Percentiles rank a stretch among this genome's conserved stretches.
phyloP scores from a whole-genome alignment of 2,329 filamentous ascomycete genomes.

The Onygena corvina region DNA sequence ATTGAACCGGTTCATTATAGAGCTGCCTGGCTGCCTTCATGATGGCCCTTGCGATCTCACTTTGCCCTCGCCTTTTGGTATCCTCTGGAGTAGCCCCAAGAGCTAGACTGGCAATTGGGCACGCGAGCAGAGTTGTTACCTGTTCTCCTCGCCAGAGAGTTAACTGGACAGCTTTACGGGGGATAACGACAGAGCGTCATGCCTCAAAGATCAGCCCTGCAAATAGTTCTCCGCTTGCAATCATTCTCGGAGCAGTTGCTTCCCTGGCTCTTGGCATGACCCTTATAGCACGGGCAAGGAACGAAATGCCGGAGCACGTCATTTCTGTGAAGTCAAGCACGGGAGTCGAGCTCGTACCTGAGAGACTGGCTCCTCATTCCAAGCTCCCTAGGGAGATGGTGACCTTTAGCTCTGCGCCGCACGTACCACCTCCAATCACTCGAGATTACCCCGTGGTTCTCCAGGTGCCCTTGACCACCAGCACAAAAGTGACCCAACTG shows the following conservation, averaged over 20 bases:
- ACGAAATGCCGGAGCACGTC: slow-evolving; percentile 8
- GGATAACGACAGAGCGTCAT: slow-evolving; percentile 9
- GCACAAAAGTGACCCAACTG: slow-evolving; percentile 22
- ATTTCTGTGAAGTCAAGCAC: neutral
- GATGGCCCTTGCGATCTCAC: neutral
- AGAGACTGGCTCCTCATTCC: slow-evolving; percentile 11
- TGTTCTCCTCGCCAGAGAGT: too few relatives aligned
- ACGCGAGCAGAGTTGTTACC: neutral
- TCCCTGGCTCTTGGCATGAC: neutral
- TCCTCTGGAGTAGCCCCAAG: neutral
- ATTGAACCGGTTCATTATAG: too few relatives aligned
- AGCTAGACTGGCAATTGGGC: neutral
- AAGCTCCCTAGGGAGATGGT: slow-evolving; percentile 23
- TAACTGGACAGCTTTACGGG: neutral
- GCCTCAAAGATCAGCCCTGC: neutral
- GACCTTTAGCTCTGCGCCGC: slow-evolving; percentile 22
- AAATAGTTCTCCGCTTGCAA: slow-evolving; percentile 5
- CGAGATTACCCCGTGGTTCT: slow-evolving; percentile 24
- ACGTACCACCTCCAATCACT: slow-evolving; percentile 24
- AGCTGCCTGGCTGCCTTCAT: neutral
- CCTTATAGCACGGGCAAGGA: neutral
- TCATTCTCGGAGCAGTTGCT: slow-evolving; percentile 3
- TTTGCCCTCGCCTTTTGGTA: neutral
- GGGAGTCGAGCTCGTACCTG: slow-evolving; percentile 4
- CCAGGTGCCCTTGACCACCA: slow-evolving; percentile 22